Evolutionary conservation across 2,329 filamentous ascomycete genomes (phyloP).

Genomic region (Fusarium sarcochroum): DNA sequence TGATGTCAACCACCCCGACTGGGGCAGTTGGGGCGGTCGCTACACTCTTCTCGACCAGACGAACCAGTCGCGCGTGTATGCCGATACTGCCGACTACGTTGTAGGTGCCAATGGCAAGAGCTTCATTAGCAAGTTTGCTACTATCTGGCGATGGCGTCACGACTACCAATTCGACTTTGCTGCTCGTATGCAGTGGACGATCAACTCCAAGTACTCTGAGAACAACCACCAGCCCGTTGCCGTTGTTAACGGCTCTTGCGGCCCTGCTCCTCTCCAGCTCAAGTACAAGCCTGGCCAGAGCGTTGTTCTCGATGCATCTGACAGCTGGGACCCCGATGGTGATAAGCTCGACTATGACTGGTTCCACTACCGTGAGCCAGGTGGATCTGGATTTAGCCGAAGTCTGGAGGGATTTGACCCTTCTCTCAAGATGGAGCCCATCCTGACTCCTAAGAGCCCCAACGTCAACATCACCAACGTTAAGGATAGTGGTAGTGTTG

Average conservation of each 20-base stretch:
- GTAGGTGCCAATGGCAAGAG: slow-evolving; percentile 2
- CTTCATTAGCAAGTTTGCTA: slow-evolving; percentile 24
- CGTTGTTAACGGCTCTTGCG: background rate
- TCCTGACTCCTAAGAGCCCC: background rate
- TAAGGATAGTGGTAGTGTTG: background rate
- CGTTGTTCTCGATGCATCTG: background rate
- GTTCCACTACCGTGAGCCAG: slow-evolving; percentile 20
- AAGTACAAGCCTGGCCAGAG: slow-evolving; percentile 5
- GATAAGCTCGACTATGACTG: slow-evolving; percentile 6
- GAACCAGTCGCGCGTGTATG: background rate
- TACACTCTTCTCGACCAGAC: slow-evolving; percentile 23
- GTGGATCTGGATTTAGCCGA: slow-evolving; percentile 1
- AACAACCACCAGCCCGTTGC: slow-evolving; percentile 11
- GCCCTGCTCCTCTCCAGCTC: background rate
- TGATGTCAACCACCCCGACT: slow-evolving; percentile 21
- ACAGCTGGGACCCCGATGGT: slow-evolving; percentile 11
- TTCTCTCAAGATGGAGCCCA: background rate
- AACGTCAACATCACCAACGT: slow-evolving; percentile 20
- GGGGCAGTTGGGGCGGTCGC: slow-evolving; percentile 25
- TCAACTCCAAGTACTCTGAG: slow-evolving; percentile 4
- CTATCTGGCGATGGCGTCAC: slow-evolving; percentile 23
- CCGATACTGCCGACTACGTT: slow-evolving; percentile 18
- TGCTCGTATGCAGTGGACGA: slow-evolving; percentile 23
- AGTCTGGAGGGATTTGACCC: slow-evolving; percentile 17
- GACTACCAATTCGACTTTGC: slow-evolving; percentile 33